Evolutionary conservation across 2,329 filamentous ascomycete species (phyloP), one percentile per base, ranked within the genome.

Genomic region (Akanthomyces muscarius): DNA sequence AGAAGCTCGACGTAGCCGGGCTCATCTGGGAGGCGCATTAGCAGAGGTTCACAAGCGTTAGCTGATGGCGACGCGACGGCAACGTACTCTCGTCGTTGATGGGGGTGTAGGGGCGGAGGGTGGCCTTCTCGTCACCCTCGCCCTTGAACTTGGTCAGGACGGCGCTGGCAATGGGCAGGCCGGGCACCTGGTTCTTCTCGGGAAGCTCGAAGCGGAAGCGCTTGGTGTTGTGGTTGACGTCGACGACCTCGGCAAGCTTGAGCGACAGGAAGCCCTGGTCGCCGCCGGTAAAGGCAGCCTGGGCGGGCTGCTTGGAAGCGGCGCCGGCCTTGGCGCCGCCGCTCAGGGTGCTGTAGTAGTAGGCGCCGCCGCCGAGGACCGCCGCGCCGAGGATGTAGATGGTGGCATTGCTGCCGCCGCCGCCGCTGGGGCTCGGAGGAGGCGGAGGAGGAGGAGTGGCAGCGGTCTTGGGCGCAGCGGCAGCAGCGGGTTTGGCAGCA

Each of bases 171-270:
- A 97, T 81, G 42, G 84, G 78, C 64, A 99, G 80, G 51, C 95
- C 95, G 64, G 91, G 94, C 60, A 96, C 89, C 77, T 89, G 86
- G 74, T 97, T 89, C 66, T 86, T 82, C 75, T 96, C 90, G 18
- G 91, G 91, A 50, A 98, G 86, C 71, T 89, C 87, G 78, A 99
- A 98, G 70, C 90, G 88, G 74, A 98, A 83, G 71, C 86, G 88
- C 87, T 98, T 98, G 71, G 92, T 96, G 83, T 98, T 98, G 83
- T 93, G 90, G 82, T 92, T 97, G 79, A 97, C 78, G 52, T 82
- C 78, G 78, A 96, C 89, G 56, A 92, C 84, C 62, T 89, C 86
- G 63, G 91, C 86, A 63, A 98, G 83, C 79, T 90, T 88, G 69
- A 98, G 83, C 66, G 87, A 87, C 67, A 97, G 76, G 78, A 92